Base-by-base conservation (phyloP, 1,284 basidiomycete genomes). In the Microbotryum silenes-acaulis region DNA sequence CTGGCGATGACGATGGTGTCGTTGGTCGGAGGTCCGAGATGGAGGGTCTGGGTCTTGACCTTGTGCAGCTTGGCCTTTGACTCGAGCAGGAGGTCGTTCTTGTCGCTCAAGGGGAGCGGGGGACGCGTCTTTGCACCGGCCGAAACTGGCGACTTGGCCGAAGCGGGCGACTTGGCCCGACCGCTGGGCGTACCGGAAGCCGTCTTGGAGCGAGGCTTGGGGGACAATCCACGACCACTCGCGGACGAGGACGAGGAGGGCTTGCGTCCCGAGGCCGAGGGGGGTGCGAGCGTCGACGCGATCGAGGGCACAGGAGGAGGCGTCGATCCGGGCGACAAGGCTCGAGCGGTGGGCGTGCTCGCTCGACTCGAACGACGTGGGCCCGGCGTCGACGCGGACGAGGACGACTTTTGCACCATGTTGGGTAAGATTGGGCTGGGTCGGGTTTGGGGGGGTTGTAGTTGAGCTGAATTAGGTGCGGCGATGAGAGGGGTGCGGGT, bases 1-100 rank as follows among this genome's bases (percentile, higher is more conserved):
- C 94, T 81, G 10, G 91, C 94, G 61, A 91, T 89, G 63, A 90
- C 81, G 71, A 93, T 91, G 37, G 64, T 67, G 12, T 63, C 61
- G 48, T 42, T 56, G 37, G 27, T 47, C 60, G 18, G 65, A 62
- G 44, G 37, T 4, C 68, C 70, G 20, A 71, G 53, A 33, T 68
- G 63, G 46, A 71, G 65, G 21, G 65, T 67, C 62, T 71, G 70
- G 12, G 63, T 70, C 65, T 71, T 71, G 57, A 71, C 70, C 55
- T 69, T 70, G 65, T 68, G 66, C 25, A 67, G 49, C 52, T 62
- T 64, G 23, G 29, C n/a, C 21, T 60, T 62, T 42, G 47, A 57
- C n/a, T 61, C 61, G n/a, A 50, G 51, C 59, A 64, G 62, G 50
- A 64, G 56, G 49, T 62, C 56, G 64, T 71, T 71, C 45, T 60